Evolutionary conservation across 2,329 filamentous ascomycete species (phyloP), one percentile per base, ranked within the genome.

Genomic region (Phoma sp.): DNA sequence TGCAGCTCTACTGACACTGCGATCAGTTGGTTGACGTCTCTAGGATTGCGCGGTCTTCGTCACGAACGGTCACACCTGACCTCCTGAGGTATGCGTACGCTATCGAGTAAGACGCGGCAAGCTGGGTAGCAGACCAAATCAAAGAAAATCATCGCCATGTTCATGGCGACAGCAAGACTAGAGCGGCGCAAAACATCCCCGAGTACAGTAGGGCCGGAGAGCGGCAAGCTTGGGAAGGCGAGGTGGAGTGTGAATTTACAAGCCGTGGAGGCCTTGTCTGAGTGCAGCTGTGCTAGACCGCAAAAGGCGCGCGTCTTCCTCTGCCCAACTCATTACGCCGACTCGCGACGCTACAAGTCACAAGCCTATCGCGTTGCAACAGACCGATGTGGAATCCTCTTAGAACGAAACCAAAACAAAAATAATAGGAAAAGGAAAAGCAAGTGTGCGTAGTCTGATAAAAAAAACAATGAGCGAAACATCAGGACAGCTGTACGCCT

Each of bases 261-360:
- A 39, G 50, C 11, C 33, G 24, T 48, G 45, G 51, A 48, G 23
- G 45, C 45, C 36, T 49, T 22, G 52, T 49, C 25, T 7, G 39
- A 11, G 25, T 23, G 45, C 40, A 52, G 50, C 44, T 11, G 13
- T 11, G 32, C 32, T 33, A 33, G 32, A 11, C 32, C 27, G 27
- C 27, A 29, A 29, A 29, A 18, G 18, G 18, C 18, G 18, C 18
- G 18, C 18, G 18, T 18, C 18, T 18, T 18, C 18, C 18, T 18
- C 18, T 18, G 18, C 18, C 18, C 18, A 18, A 18, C 18, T 18
- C 18, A 18, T 18, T 18, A 18, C 18, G 18, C 18, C 18, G 18
- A 18, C 18, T 2, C 18, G 18, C 18, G 18, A 18, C 18, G 18
- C 18, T 18, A 18, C 18, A 18, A 18, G 18, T 18, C 18, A 18